Conservation (phyloP, 2,329 filamentous ascomycete genomes). For the Botrytis aclada region DNA sequence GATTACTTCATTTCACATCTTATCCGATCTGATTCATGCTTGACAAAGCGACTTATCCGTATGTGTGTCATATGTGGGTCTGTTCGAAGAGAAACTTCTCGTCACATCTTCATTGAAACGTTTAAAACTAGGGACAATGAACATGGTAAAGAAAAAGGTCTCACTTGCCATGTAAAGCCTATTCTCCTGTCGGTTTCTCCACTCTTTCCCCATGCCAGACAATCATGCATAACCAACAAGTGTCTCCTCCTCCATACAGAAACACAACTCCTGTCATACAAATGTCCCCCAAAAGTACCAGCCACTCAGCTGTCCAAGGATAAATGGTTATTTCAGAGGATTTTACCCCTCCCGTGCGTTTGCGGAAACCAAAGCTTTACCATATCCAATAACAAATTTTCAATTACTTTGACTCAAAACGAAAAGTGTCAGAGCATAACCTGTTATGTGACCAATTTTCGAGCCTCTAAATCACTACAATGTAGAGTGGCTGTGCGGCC, state of each 20-base stretch:
- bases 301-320: slow-evolving; percentile 15
- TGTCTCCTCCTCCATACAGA: neutral
- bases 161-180: slow-evolving; percentile 4
- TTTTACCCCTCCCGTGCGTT: neutral
- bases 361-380: neutral
- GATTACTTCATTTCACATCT: neutral
- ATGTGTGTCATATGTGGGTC: neutral
- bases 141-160: neutral
- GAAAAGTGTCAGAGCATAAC: neutral
- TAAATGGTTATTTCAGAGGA: neutral
- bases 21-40: neutral
- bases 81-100: neutral
- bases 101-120: neutral
- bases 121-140: neutral
- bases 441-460: neutral
- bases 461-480: neutral
- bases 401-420: neutral
- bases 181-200: neutral
- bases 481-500: neutral
- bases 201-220: neutral
- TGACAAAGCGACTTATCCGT: neutral
- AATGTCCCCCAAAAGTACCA: neutral
- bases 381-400: neutral
- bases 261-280: neutral
- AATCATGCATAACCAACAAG: neutral